A percentile compares a stretch with the other conserved stretches of the same genome.
These are phyloP conservation scores for Candida sphagnicola DNA, from an alignment of 805 yeast genomes.

Conservation along the genomic window DNA sequence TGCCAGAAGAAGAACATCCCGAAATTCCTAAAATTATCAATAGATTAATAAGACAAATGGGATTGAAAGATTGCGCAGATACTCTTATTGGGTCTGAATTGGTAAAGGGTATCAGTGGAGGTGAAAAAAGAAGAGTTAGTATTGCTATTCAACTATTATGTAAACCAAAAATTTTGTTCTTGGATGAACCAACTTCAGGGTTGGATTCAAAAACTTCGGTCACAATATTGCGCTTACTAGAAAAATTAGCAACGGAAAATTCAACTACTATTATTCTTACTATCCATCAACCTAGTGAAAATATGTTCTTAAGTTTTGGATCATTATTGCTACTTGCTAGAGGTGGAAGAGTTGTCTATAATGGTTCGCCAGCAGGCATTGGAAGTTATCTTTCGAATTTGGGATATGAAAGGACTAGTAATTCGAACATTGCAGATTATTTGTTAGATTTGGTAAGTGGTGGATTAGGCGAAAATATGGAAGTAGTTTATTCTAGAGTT, in stretches of 20 bases:
- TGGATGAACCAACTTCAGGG: constrained; percentile 91
- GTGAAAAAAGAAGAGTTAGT: constrained; percentile 76
- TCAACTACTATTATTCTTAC: constrained; percentile 69
- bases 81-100: constrained; percentile 45
- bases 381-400: constrained; percentile 42
- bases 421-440: constrained; percentile 71
- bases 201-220: constrained; percentile 76
- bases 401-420: constrained; percentile 47
- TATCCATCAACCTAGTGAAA: constrained; percentile 80
- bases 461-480: constrained; percentile 21
- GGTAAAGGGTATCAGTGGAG: constrained; percentile 41
- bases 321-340: constrained; percentile 68
- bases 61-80: constrained; percentile 72
- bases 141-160: constrained; percentile 76
- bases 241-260: constrained; percentile 50
- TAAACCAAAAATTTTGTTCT: constrained; percentile 63
- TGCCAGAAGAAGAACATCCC: constrained; percentile 38
- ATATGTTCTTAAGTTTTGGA: constrained; percentile 62
- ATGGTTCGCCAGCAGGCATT: constrained; percentile 51
- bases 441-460: constrained; percentile 66
- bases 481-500: constrained; percentile 18
- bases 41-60: constrained; percentile 60
- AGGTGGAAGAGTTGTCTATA: constrained; percentile 68
- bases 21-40: constrained; percentile 49
- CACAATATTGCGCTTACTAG: constrained; percentile 58